These are phyloP conservation scores for Nicotiana undulata DNA, from an alignment of 257 asterid species.

Conservation along the genomic window DNA sequence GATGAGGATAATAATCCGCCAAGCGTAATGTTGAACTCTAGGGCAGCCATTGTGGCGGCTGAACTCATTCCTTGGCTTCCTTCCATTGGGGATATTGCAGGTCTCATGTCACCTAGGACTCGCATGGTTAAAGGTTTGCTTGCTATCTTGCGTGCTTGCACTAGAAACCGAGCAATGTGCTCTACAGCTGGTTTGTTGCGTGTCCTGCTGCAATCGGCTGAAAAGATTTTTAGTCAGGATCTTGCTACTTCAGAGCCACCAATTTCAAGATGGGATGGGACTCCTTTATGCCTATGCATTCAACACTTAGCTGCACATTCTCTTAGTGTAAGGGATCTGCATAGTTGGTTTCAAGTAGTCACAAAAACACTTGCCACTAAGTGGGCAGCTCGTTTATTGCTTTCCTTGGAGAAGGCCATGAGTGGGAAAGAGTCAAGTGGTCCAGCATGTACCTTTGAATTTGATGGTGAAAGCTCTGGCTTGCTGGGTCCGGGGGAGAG, in stretches of 20 bases:
- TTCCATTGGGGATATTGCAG: constrained; percentile 67
- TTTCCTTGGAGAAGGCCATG: constrained; percentile 91
- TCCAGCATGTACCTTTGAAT: constrained; percentile 90
- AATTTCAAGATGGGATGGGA: constrained; percentile 63
- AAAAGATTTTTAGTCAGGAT: constrained; percentile 60
- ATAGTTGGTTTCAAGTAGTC: constrained; percentile 69
- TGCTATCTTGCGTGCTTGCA: constrained; percentile 94
- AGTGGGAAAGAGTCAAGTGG: constrained; percentile 87
- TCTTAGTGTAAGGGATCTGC: constrained; percentile 71
- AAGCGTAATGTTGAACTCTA: constrained; percentile 96
- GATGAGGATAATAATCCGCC: constrained; percentile 91
- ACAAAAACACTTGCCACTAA: constrained; percentile 52
- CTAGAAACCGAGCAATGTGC: constrained; percentile 95
- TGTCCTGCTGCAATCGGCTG: constrained; percentile 75
- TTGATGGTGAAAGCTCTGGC: constrained; percentile 99
- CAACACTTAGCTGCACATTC: constrained; percentile 93
- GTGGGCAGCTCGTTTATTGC: constrained; percentile 77
- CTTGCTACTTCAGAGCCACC: constrained; percentile 35
- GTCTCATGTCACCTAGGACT: constrained; percentile 91
- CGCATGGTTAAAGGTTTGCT: constrained; percentile 96
- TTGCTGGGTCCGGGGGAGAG: constrained; percentile 95
- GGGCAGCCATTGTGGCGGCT: constrained; percentile 98
- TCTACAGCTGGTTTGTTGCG: constrained; percentile 76
- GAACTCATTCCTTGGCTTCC: constrained; percentile 95
- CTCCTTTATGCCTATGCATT: constrained; percentile 83